A percentile compares a stretch with the other conserved stretches of the same genome.
Evolutionary conservation across 768 basidiomycete species (phyloP).

Genomic region (Pleurotus tuoliensis): DNA sequence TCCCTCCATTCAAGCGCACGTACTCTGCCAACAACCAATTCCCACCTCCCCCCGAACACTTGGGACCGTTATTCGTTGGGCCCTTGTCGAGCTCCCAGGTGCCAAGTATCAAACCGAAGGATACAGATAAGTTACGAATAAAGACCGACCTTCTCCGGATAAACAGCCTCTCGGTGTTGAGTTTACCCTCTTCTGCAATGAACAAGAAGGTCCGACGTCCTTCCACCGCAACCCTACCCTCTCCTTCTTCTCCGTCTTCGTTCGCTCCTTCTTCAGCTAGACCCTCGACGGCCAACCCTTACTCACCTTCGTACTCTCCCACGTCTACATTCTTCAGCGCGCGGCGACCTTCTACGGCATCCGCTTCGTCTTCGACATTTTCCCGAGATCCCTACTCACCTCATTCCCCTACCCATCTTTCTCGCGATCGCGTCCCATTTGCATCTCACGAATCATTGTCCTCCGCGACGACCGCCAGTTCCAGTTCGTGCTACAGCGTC

Average conservation of each 20-base stretch:
- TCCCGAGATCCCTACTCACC: background rate
- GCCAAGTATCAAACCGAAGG: background rate
- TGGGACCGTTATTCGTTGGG: background rate
- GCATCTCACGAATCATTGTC: conserved; percentile 2
- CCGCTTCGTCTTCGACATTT: background rate
- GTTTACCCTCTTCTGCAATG: background rate
- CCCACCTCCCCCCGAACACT: background rate
- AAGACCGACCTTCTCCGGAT: background rate
- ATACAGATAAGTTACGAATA: background rate
- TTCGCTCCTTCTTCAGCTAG: background rate
- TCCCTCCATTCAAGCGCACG: conserved; percentile 3
- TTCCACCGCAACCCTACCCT: background rate
- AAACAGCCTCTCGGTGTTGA: conserved; percentile 3
- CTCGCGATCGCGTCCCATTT: background rate
- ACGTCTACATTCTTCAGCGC: background rate
- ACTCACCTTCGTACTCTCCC: background rate
- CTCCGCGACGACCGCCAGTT: conserved; percentile 1
- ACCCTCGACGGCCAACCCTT: background rate
- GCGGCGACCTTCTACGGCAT: background rate
- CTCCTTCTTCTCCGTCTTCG: background rate
- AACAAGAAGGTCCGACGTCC: background rate
- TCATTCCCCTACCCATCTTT: background rate
- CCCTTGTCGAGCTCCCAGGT: background rate
- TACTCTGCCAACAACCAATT: background rate
- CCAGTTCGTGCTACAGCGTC: conserved; percentile 5